Base-by-base conservation (phyloP, 495 filamentous ascomycete species). In the Penicillium chermesinum region DNA sequence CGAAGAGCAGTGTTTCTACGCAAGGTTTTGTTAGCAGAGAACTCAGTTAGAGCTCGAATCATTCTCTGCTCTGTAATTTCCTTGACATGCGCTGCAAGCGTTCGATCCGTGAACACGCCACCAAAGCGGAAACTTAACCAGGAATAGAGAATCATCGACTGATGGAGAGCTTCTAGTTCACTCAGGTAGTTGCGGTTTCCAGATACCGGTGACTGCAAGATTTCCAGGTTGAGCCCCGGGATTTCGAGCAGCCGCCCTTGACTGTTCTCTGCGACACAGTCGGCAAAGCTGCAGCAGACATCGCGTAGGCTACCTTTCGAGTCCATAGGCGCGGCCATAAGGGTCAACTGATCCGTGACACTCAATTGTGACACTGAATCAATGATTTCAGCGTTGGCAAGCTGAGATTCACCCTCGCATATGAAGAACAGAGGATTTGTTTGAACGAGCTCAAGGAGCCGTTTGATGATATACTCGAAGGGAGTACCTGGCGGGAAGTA, bases 81-180 rank as follows among this genome's bases (percentile, higher is more conserved):
- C 64, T 96, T 96, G 30, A 88, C 80, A 64, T 95, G 84, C 42
- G 85, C 79, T 1, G 88, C 89, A 17, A 96, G 78, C 20, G 73
- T 73, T 50, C 89, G 80, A 50, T 85, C 87, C 9, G 75, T 78
- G 62, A 97, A 96, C 9, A 95, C 76, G 41, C 90, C 88, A 9
- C 83, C 61, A 52, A 84, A 84, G 3, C 82, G 73, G 53, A 75
- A 86, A 48, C 79, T 81, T 14, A 97, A 73, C 93, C 93, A 98
- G 7, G 91, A 72, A 55, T 96, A 98, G 15, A 91, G 65, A 15
- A 91, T 85, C 25, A 97, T 65, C 13, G 79, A 71, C 59, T 87
- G 89, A 67, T 98, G 94, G 17, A 97, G 69, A 14, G 53, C 57
- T 66, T 97, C 94, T 37, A 96, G 65, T 7, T 72, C 61, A 20